phyloP scores from a whole-genome alignment of 495 filamentous ascomycete species.

The Oleoguttula mirabilis region DNA sequence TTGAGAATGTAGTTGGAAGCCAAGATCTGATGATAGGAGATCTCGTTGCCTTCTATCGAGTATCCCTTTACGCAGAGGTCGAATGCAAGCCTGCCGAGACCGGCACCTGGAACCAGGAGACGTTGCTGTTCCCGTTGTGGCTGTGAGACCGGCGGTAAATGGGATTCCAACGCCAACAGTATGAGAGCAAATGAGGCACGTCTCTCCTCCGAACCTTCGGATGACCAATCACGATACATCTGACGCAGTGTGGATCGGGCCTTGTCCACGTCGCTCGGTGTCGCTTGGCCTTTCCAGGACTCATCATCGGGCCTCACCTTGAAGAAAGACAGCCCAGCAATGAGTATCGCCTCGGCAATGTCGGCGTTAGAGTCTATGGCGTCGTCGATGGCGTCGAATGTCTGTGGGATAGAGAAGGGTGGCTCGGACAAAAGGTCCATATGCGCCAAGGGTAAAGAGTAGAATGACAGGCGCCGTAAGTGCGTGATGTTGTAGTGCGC shows the following conservation, averaged over 20 bases:
- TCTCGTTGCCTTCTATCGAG: slow-evolving; percentile 79
- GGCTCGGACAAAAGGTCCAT: slow-evolving; percentile 66
- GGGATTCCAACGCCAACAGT: slow-evolving; percentile 44
- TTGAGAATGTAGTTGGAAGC: slow-evolving; percentile 84
- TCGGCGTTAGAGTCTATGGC: slow-evolving; percentile 78
- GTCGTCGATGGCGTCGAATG: slow-evolving; percentile 64
- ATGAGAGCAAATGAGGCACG: slow-evolving; percentile 63
- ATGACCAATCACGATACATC: slow-evolving; percentile 91
- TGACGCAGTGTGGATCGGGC: slow-evolving; percentile 81
- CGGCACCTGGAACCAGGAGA: slow-evolving; percentile 81
- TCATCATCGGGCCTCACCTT: slow-evolving; percentile 33
- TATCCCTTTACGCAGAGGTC: slow-evolving; percentile 71
- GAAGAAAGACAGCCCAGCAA: slow-evolving; percentile 53
- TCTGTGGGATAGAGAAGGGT: slow-evolving; percentile 71
- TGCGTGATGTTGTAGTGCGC: slow-evolving; percentile 85
- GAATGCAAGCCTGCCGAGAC: slow-evolving; percentile 74
- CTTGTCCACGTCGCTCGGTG: slow-evolving; percentile 66
- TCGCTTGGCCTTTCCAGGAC: slow-evolving; percentile 54
- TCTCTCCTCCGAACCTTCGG: slow-evolving; percentile 61
- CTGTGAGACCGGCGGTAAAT: slow-evolving; percentile 34
- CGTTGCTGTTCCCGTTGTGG: slow-evolving; percentile 34
- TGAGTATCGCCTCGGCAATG: slow-evolving; percentile 64
- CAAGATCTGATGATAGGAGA: slow-evolving; percentile 84
- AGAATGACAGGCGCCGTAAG: slow-evolving; percentile 77
- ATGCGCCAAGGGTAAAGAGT: slow-evolving; percentile 70